Conservation (phyloP, 225 moss, liverwort and hornwort species). For the Antitrichia curtipendula region DNA sequence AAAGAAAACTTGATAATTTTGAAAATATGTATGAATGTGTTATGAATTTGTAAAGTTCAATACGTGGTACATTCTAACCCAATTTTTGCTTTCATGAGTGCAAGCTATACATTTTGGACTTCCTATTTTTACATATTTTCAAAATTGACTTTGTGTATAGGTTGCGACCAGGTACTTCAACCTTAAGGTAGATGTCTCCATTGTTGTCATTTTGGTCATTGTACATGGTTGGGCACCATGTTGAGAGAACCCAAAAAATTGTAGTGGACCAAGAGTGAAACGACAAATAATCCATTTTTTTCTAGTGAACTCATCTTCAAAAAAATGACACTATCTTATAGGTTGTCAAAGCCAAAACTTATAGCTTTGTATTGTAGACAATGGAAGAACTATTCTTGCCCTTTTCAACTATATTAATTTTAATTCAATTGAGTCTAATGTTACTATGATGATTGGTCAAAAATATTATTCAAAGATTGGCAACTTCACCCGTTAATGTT, state of each 20-base stretch:
- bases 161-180: neutral
- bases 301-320: neutral
- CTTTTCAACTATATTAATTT: neutral
- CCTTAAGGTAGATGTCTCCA: neutral
- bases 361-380: neutral
- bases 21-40: neutral
- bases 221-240: fast-evolving
- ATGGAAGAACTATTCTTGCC: fast-evolving
- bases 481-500: neutral
- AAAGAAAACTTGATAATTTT: neutral
- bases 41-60: neutral
- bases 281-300: neutral
- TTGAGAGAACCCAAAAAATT: neutral
- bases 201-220: neutral
- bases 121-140: neutral
- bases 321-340: neutral
- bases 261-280: neutral
- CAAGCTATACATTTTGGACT: neutral
- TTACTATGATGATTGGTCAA: neutral
- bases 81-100: neutral
- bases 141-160: fast-evolving
- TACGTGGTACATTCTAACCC: fast-evolving
- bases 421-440: neutral
- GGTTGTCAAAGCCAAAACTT: neutral
- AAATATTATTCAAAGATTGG: neutral